Conservation (phyloP, 2,329 filamentous ascomycete genomes). For the Helicocarpus griseus region DNA sequence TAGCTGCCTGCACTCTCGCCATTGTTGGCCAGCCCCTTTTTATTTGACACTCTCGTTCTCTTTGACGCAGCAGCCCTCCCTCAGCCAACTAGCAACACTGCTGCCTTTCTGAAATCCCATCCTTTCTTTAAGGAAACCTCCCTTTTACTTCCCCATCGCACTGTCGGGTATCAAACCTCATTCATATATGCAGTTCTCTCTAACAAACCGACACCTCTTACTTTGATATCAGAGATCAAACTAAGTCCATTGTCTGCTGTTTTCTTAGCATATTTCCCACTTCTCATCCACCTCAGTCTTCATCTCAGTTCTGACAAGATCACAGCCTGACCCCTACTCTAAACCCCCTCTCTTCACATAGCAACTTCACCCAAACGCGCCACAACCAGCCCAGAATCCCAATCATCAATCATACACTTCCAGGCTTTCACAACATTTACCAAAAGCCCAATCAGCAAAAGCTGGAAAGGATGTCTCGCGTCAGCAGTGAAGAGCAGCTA, state of each 20-base stretch:
- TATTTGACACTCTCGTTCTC: not conserved
- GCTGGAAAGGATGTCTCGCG: conserved; percentile 38
- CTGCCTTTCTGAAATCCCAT: not conserved
- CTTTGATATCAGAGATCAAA: not conserved
- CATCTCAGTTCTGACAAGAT: not conserved
- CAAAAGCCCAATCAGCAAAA: not conserved
- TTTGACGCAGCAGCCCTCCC: not conserved
- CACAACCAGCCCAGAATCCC: not conserved
- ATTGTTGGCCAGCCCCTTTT: not conserved
- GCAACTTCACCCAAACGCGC: not conserved
- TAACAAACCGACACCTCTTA: not conserved
- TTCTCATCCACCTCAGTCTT: too few species aligned
- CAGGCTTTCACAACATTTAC: not conserved
- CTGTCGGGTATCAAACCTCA: too few species aligned
- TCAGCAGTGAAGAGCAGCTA: conserved; percentile 49
- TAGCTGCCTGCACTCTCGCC: not conserved
- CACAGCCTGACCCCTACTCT: not conserved
- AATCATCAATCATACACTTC: not conserved
- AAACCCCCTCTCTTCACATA: not conserved
- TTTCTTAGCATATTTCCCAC: not conserved
- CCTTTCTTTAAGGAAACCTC: not conserved
- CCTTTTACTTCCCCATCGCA: not conserved
- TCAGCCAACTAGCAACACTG: not conserved
- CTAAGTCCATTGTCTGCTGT: not conserved
- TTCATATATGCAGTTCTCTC: not conserved